Base-by-base conservation (phyloP, 768 basidiomycete genomes). In the Hortiboletus flavorubellus region DNA sequence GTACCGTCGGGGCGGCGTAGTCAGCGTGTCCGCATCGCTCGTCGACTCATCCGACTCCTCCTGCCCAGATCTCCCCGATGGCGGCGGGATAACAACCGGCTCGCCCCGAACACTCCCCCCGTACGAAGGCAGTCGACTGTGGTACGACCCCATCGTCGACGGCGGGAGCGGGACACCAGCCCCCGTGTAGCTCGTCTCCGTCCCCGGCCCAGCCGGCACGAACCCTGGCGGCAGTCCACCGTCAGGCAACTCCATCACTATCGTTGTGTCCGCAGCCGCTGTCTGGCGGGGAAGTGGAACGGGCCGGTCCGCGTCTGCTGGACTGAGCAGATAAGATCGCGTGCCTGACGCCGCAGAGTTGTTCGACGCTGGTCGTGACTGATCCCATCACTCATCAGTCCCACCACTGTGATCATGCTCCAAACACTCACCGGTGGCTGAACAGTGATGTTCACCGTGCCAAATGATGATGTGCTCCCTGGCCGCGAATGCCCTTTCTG, bases 341-440 rank as follows among this genome's bases (percentile, higher is more conserved):
- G 64, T 65, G 2, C 64, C 59, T 15, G 70, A 58, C 4, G 44
- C 52, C 9, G 57, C 66, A 38, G 75, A 76, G 7, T 61, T 62
- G 46, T 72, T 66, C 7, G 75, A 77, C 26, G 73, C 68, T 4
- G 75, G 74, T 29, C 75, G 72, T 26, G 75, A 76, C 73, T 76
- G 43, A n/a, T 37, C 56, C 31, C 46, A 18, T 49, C 54, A 56
- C 29, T 18, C 43, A 46, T 68, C 52, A 68, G 40, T 31, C 35
- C 11, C 34, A 18, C 0, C 31, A 11, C 18, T 14, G 6, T 34
- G 10, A 33, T 51, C 54, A 9, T 21, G 4, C 4, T 33, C 46
- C 4, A 21, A 37, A 30, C 31, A 64, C 70, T 46, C 42, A 73
- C 70, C 43, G 70, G 70, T 1, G 70, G 71, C 26, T 71, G 67